Conservation (phyloP, 768 basidiomycete genomes). For the Panaeolus cyanescens region DNA sequence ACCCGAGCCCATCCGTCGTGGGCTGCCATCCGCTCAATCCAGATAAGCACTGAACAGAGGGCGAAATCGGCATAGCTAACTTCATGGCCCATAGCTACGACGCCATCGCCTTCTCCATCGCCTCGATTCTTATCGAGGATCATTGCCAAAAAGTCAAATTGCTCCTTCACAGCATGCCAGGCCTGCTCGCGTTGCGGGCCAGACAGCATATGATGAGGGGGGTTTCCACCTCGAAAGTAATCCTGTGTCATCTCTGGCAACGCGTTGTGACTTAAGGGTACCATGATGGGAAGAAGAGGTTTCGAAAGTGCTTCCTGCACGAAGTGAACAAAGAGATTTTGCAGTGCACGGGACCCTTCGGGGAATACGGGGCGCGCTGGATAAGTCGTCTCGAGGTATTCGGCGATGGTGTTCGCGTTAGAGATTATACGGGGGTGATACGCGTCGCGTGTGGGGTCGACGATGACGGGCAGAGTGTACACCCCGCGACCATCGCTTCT, state of each 20-base stretch:
- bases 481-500: slow-evolving; percentile 60
- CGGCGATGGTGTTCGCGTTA: slow-evolving; percentile 62
- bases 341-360: slow-evolving; percentile 67
- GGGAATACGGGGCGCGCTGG: slow-evolving; percentile 74
- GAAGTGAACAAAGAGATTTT: slow-evolving; percentile 70
- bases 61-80: slow-evolving; percentile 77
- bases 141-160: slow-evolving; percentile 64
- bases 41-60: slow-evolving; percentile 69
- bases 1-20: slow-evolving; percentile 74
- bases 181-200: slow-evolving; percentile 60
- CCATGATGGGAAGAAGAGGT: slow-evolving; percentile 69
- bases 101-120: slow-evolving; percentile 54
- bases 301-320: slow-evolving; percentile 66
- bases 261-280: slow-evolving; percentile 66
- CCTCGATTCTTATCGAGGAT: slow-evolving; percentile 69
- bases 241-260: slow-evolving; percentile 56
- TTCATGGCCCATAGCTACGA: slow-evolving; percentile 65
- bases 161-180: slow-evolving; percentile 65
- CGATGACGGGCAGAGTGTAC: slow-evolving; percentile 71
- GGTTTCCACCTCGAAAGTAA: slow-evolving; percentile 40
- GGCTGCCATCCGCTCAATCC: slow-evolving; percentile 74
- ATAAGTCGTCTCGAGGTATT: slow-evolving; percentile 70
- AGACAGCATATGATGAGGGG: slow-evolving; percentile 17
- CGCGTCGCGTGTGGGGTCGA: slow-evolving; percentile 54
- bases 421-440: slow-evolving; percentile 54